Conservation (phyloP, 2,329 filamentous ascomycete genomes). For the Biscogniauxia marginata region DNA sequence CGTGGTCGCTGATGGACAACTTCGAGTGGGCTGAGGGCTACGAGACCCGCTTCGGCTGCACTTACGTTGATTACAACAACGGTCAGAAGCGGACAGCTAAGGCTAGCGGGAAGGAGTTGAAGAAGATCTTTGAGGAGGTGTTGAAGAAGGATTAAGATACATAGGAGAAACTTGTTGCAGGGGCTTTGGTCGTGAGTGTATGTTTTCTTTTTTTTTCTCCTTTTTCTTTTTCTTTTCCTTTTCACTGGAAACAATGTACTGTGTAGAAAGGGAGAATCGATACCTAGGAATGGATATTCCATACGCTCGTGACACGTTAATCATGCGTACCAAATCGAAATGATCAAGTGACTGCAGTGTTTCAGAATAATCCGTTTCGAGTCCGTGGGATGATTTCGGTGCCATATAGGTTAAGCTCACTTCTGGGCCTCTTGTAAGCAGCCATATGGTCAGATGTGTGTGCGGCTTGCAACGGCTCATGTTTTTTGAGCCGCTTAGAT, state of each 20-base stretch:
- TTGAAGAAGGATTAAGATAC: slow-evolving; percentile 57
- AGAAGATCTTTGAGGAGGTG: slow-evolving; percentile 67
- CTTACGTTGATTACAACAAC: slow-evolving; percentile 77
- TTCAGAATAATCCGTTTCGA: not conserved
- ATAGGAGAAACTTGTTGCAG: not conserved
- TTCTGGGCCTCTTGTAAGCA: not conserved
- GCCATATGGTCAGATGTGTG: not conserved
- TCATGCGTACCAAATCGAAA: not conserved
- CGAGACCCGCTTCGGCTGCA: slow-evolving; percentile 81
- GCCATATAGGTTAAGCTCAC: not conserved
- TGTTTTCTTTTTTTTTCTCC: not conserved
- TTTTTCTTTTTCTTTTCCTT: slow-evolving; percentile 2
- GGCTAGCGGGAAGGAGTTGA: slow-evolving; percentile 75
- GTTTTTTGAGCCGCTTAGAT: not conserved
- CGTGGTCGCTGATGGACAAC: slow-evolving; percentile 88
- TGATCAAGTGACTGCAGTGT: not conserved
- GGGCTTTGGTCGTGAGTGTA: not conserved
- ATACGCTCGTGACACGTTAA: not conserved
- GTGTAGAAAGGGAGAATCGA: not conserved
- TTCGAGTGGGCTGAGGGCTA: slow-evolving; percentile 94
- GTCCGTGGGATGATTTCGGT: not conserved
- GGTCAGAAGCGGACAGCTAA: slow-evolving; percentile 79
- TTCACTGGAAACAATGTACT: not conserved
- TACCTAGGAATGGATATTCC: not conserved
- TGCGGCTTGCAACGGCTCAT: not conserved